phyloP scores from a whole-genome alignment of 2,329 filamentous ascomycete genomes.

The Diaporthe citrichinensis region DNA sequence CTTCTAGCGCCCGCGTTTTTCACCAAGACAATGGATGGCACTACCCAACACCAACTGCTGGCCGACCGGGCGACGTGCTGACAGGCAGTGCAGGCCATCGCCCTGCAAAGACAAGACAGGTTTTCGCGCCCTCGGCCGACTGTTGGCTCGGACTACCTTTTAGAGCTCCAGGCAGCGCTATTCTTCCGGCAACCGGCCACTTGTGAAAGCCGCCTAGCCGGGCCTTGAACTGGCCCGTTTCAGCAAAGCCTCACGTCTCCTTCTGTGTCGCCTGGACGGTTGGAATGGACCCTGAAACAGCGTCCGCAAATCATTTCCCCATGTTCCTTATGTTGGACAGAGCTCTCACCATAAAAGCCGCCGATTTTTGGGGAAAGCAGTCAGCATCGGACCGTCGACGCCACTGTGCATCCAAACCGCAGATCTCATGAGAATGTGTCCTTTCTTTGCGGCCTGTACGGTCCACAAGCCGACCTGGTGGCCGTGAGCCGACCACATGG shows the following conservation, averaged over 20 bases:
- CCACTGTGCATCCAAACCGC: conserved; percentile 39
- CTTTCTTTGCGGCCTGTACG: conserved; percentile 12
- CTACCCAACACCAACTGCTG: conserved; percentile 16
- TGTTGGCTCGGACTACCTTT: background rate
- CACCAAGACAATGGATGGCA: conserved; percentile 22
- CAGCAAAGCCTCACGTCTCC: conserved; percentile 29
- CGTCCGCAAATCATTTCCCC: conserved; percentile 7
- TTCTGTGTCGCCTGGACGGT: conserved; percentile 21
- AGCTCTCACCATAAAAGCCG: conserved; percentile 24
- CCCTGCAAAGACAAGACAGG: background rate
- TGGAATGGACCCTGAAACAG: conserved; percentile 40
- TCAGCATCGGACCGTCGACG: conserved; percentile 33
- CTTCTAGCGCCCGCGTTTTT: conserved; percentile 38
- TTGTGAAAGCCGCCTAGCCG: conserved; percentile 14
- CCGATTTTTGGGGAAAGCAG: conserved; percentile 13
- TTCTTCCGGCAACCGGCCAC: conserved; percentile 18
- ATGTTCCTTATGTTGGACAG: background rate
- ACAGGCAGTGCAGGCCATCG: background rate
- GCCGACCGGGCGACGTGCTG: conserved; percentile 9
- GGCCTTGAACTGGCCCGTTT: conserved; percentile 33
- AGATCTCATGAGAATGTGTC: conserved; percentile 31
- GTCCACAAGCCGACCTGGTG: conserved; percentile 29
- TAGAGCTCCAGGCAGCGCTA: conserved; percentile 18
- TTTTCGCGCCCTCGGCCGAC: conserved; percentile 25
- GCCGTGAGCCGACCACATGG: conserved; percentile 41